Evolutionary conservation across 495 filamentous ascomycete genomes (phyloP).

Genomic region (Cairneyella variabilis): DNA sequence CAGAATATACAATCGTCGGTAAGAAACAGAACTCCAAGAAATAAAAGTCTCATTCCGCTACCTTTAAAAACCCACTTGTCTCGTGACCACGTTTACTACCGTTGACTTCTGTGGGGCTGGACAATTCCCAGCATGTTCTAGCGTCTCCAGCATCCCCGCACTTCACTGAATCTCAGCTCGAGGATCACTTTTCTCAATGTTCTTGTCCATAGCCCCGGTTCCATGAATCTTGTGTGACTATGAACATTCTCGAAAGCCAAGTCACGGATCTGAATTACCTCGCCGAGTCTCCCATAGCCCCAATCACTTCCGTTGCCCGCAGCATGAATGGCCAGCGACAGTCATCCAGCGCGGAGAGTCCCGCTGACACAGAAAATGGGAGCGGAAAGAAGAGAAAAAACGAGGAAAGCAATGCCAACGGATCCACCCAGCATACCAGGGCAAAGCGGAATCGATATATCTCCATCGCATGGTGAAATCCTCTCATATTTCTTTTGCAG

Average conservation of each 20-base stretch:
- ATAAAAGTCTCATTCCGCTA: no score
- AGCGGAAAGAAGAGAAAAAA: conserved; percentile 40
- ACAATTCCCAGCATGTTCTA: no score
- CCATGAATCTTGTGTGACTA: conserved; percentile 23
- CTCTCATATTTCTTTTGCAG: no score
- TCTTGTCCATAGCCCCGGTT: background rate
- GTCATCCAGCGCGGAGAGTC: conserved; percentile 27
- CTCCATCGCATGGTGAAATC: conserved; percentile 80
- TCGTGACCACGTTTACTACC: no score
- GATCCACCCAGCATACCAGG: conserved; percentile 38
- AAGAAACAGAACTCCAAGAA: no score
- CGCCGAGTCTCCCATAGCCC: conserved; percentile 24
- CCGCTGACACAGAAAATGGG: conserved; percentile 20
- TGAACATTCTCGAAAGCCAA: conserved; percentile 54
- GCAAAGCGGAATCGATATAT: conserved; percentile 79
- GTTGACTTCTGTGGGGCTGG: no score
- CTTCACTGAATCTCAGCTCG: background rate
- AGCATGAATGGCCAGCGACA: conserved; percentile 27
- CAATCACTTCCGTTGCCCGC: conserved; percentile 18
- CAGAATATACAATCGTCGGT: no score
- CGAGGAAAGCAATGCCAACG: conserved; percentile 27
- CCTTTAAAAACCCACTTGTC: no score
- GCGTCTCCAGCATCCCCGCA: background rate
- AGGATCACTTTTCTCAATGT: background rate
- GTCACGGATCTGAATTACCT: conserved; percentile 52